Percentiles rank a stretch among this genome's conserved stretches.
These are phyloP conservation scores for Fusarium drepaniforme DNA, from an alignment of 2,329 filamentous ascomycete species.

Conservation along the genomic window DNA sequence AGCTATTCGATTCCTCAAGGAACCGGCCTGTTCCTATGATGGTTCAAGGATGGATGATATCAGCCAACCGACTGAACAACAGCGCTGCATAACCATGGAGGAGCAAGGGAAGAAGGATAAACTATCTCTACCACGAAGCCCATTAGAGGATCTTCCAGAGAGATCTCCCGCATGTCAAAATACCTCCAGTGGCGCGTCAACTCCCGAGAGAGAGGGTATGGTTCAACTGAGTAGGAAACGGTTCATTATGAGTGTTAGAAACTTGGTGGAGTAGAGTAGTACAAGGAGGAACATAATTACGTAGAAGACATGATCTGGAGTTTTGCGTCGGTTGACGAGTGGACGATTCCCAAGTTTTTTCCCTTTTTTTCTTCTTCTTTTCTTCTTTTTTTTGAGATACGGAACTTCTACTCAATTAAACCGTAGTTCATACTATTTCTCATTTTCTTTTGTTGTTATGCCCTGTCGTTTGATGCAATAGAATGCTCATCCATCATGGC, in stretches of 20 bases:
- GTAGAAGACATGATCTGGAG: too few relatives aligned
- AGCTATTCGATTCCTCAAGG: slow-evolving; percentile 59
- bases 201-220: slow-evolving; percentile 47
- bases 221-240: slow-evolving; percentile 35
- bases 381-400: too few relatives aligned
- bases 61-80: slow-evolving; percentile 44
- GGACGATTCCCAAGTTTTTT: too few relatives aligned
- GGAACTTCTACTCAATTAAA: too few relatives aligned
- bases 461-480: too few relatives aligned
- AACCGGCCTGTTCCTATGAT: slow-evolving; percentile 55
- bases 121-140: slow-evolving; percentile 57
- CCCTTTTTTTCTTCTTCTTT: too few relatives aligned
- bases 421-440: too few relatives aligned
- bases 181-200: slow-evolving; percentile 52
- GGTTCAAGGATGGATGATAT: slow-evolving; percentile 50
- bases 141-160: slow-evolving; percentile 62
- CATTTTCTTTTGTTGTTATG: too few relatives aligned
- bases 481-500: too few relatives aligned
- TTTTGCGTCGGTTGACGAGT: too few relatives aligned
- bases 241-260: slow-evolving; percentile 67
- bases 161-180: slow-evolving; percentile 55
- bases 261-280: slow-evolving; percentile 64
- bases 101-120: slow-evolving; percentile 57
- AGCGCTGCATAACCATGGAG: slow-evolving; percentile 53
- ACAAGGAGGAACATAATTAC: slow-evolving; percentile 67